Conservation (phyloP, 441 rosid genomes). For the Mallotus japonicus region DNA sequence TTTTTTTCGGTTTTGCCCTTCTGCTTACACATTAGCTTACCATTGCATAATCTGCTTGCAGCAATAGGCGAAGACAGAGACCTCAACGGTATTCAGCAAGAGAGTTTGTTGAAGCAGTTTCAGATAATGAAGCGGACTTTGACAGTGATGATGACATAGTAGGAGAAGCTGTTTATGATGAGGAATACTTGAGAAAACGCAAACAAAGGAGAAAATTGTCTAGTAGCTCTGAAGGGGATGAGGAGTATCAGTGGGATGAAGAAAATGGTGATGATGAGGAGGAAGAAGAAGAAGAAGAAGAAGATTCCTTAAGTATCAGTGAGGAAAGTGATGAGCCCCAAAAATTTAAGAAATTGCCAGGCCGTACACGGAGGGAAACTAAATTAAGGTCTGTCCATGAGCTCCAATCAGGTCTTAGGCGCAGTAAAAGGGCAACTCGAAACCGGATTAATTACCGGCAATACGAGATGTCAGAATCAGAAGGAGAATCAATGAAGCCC, state of each 20-base stretch:
- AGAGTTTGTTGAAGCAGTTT: constrained; percentile 83
- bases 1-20: background rate
- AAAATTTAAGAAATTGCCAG: constrained; percentile 63
- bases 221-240: constrained; percentile 97
- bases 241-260: constrained; percentile 87
- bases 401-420: constrained; percentile 83
- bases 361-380: constrained; percentile 69
- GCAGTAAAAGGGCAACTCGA: constrained; percentile 86
- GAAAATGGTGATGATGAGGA: constrained; percentile 92
- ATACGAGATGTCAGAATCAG: constrained; percentile 84
- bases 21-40: constrained; percentile 17
- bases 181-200: constrained; percentile 84
- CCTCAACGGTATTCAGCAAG: constrained; percentile 81
- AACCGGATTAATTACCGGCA: constrained; percentile 73
- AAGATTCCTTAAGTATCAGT: constrained; percentile 65
- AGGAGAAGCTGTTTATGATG: constrained; percentile 97
- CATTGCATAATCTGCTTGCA: constrained; percentile 27
- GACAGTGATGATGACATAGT: constrained; percentile 96
- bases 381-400: constrained; percentile 71
- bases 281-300: constrained; percentile 88
- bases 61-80: constrained; percentile 80
- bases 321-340: constrained; percentile 82
- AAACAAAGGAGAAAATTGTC: constrained; percentile 67
- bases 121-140: constrained; percentile 81
- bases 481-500: constrained; percentile 55